Percentiles rank a stretch among this genome's conserved stretches.
phyloP scores from a whole-genome alignment of 2,329 filamentous ascomycete genomes.

The Geosmithia morbida region DNA sequence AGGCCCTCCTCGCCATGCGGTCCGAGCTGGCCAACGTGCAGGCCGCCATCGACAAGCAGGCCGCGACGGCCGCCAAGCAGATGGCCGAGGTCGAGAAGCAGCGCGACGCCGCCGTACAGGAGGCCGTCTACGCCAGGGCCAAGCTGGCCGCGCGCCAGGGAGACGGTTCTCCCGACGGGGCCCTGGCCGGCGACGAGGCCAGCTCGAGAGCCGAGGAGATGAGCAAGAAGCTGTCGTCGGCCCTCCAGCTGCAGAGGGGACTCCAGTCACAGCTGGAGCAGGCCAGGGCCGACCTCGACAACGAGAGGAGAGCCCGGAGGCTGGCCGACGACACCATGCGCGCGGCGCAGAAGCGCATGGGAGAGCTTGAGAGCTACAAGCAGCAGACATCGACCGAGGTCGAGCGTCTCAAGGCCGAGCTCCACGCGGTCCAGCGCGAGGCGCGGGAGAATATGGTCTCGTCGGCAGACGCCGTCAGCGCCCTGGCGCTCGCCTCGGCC shows the following conservation, averaged over 20 bases:
- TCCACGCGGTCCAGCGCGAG: constrained; percentile 66
- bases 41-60: constrained; percentile 76
- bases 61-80: constrained; percentile 68
- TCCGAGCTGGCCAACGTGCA: constrained; percentile 83
- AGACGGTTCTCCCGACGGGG: constrained; percentile 18
- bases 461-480: constrained; percentile 60
- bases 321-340: constrained; percentile 79
- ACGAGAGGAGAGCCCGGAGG: constrained; percentile 67
- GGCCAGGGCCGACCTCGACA: constrained; percentile 55
- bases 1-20: constrained; percentile 85
- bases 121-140: constrained; percentile 89
- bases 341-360: constrained; percentile 68
- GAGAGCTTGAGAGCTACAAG: constrained; percentile 70
- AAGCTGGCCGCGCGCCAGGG: constrained; percentile 68
- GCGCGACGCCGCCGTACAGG: constrained; percentile 82
- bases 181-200: constrained; percentile 49
- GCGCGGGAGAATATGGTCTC: constrained; percentile 70
- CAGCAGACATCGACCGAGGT: constrained; percentile 75
- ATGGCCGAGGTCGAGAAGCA: constrained; percentile 93
- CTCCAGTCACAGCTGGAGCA: constrained; percentile 64
- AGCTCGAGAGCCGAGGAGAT: constrained; percentile 47
- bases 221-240: constrained; percentile 67
- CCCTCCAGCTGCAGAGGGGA: constrained; percentile 65
- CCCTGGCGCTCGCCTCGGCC: constrained; percentile 62
- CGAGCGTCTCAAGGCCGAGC: constrained; percentile 70